Percentiles rank a stretch among this genome's conserved stretches.
Evolutionary conservation across 805 yeast genomes (phyloP).

Genomic region (Teunomyces pallodes): DNA sequence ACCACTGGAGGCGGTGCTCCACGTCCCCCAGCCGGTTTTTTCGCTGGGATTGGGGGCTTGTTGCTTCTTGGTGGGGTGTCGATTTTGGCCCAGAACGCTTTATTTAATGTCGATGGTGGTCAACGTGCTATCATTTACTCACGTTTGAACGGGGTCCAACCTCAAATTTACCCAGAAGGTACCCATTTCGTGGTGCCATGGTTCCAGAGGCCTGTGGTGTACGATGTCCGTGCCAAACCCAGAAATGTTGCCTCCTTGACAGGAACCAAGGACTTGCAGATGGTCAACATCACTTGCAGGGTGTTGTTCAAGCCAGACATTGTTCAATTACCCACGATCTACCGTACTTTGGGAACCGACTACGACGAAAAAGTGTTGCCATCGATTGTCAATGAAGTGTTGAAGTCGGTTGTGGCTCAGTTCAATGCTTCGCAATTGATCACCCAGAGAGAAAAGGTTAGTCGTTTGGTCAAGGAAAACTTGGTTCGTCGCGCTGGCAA

Average conservation of each 20-base stretch:
- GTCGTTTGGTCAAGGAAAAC: conserved; percentile 86
- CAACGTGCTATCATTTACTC: conserved; percentile 95
- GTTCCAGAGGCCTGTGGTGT: conserved; percentile 88
- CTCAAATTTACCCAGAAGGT: conserved; percentile 85
- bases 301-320: conserved; percentile 89
- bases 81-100: conserved; percentile 41
- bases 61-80: conserved; percentile 40
- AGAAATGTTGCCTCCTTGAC: conserved; percentile 94
- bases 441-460: conserved; percentile 97
- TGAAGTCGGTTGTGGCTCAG: conserved; percentile 96
- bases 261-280: conserved; percentile 97
- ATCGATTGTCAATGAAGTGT: conserved; percentile 95
- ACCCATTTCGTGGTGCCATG: conserved; percentile 94
- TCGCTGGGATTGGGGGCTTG: conserved; percentile 43
- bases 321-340: conserved; percentile 73
- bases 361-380: conserved; percentile 97
- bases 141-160: conserved; percentile 79
- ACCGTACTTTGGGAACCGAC: conserved; percentile 89
- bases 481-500: conserved; percentile 86
- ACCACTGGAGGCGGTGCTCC: conserved; percentile 28
- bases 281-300: conserved; percentile 99
- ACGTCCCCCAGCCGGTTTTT: conserved; percentile 34
- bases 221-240: conserved; percentile 96
- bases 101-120: conserved; percentile 89
- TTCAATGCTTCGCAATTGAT: conserved; percentile 97